Evolutionary conservation across 2,329 filamentous ascomycete genomes (phyloP).

Genomic region (Diaporthe vaccinii): DNA sequence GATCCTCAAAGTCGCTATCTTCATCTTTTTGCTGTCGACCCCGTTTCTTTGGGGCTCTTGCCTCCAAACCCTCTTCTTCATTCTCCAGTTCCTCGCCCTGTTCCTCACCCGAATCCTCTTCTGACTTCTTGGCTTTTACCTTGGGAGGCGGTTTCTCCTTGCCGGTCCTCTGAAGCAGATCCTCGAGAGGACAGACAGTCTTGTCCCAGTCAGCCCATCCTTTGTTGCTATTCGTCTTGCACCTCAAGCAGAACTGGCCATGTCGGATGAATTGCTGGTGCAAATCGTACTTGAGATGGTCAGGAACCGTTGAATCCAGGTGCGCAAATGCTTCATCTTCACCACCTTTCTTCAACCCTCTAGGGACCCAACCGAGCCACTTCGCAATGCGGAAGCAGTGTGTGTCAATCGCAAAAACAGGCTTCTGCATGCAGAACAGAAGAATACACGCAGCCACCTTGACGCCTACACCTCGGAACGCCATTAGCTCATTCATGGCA

Average conservation of each 20-base stretch:
- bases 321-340: conserved; percentile 66
- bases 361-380: conserved; percentile 70
- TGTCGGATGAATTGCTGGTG: conserved; percentile 69
- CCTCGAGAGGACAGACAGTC: conserved; percentile 58
- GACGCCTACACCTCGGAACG: conserved; percentile 66
- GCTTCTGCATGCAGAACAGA: conserved; percentile 67
- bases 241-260: conserved; percentile 63
- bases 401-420: conserved; percentile 70
- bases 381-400: conserved; percentile 66
- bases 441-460: conserved; percentile 70
- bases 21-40: conserved; percentile 10
- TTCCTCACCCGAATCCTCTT: background rate
- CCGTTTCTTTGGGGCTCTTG: background rate
- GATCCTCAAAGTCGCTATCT: conserved; percentile 1
- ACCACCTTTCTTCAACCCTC: conserved; percentile 44
- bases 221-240: conserved; percentile 65
- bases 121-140: background rate
- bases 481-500: conserved; percentile 64
- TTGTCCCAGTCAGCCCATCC: conserved; percentile 74
- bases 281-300: conserved; percentile 67
- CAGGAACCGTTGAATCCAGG: conserved; percentile 64
- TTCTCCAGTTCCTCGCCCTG: background rate
- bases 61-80: background rate
- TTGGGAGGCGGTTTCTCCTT: conserved; percentile 29
- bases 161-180: conserved; percentile 52